Conservation (phyloP, 805 yeast species). For the Sugiyamaella valdiviana region DNA sequence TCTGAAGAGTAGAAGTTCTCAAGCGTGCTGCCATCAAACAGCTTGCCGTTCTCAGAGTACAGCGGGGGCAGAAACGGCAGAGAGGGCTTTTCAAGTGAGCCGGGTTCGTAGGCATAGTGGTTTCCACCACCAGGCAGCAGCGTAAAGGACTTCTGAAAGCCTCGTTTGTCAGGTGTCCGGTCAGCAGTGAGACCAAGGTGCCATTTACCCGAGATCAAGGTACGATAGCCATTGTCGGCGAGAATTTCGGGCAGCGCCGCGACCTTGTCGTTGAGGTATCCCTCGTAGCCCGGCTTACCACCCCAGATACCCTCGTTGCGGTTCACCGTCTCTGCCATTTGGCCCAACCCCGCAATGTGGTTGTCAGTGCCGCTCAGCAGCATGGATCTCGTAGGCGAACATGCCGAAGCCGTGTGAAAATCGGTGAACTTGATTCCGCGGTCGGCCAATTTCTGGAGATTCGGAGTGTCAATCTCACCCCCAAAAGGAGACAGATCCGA, state of each 20-base stretch:
- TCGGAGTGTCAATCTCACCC: constrained; percentile 49
- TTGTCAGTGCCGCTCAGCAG: constrained; percentile 55
- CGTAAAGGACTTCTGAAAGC: constrained; percentile 46
- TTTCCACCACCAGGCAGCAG: constrained; percentile 54
- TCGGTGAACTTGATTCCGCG: constrained; percentile 48
- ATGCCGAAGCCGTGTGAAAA: constrained; percentile 58
- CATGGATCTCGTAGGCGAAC: constrained; percentile 61
- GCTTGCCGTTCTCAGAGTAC: constrained; percentile 37
- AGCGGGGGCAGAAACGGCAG: constrained; percentile 35
- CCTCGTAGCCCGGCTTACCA: constrained; percentile 52
- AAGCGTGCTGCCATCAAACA: constrained; percentile 33
- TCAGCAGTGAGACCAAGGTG: constrained; percentile 46
- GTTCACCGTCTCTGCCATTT: constrained; percentile 45
- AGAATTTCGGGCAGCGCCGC: constrained; percentile 50
- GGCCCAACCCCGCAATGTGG: constrained; percentile 56
- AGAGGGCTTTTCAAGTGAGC: constrained; percentile 19
- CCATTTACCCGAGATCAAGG: constrained; percentile 55
- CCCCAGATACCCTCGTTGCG: constrained; percentile 35
- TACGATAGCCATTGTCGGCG: constrained; percentile 44
- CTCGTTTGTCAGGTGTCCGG: constrained; percentile 45
- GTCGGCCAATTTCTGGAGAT: constrained; percentile 39
- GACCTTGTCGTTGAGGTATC: constrained; percentile 45
- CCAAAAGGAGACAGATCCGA: constrained; percentile 52
- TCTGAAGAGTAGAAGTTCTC: constrained; percentile 44
- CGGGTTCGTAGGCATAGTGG: constrained; percentile 43